Evolutionary conservation across 2,329 filamentous ascomycete genomes (phyloP).

Genomic region (Nemania bipapillata): DNA sequence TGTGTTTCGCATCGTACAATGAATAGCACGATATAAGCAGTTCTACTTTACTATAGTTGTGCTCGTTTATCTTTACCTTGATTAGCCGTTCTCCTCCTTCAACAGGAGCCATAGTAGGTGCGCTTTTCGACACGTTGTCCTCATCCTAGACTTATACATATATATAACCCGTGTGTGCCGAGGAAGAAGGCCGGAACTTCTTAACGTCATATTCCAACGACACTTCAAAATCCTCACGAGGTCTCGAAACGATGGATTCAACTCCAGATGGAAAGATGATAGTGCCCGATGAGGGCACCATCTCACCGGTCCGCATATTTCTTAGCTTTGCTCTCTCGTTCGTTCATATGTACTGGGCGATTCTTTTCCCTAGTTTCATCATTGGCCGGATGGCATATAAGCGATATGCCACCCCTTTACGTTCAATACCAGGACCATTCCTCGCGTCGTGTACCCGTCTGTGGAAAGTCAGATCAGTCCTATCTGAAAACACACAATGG

Average conservation of each 20-base stretch:
- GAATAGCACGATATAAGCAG: slow-evolving; percentile 31
- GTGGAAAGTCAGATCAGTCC: slow-evolving; percentile 57
- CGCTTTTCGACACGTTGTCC: slow-evolving; percentile 31
- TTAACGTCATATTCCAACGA: neutral
- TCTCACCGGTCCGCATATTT: slow-evolving; percentile 48
- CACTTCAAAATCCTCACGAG: neutral
- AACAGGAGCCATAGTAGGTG: slow-evolving; percentile 41
- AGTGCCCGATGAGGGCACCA: slow-evolving; percentile 43
- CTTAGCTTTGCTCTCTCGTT: slow-evolving; percentile 49
- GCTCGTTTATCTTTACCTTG: slow-evolving; percentile 17
- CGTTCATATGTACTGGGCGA: slow-evolving; percentile 50
- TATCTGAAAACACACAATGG: slow-evolving; percentile 55
- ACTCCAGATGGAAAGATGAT: slow-evolving; percentile 33
- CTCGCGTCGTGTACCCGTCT: slow-evolving; percentile 52
- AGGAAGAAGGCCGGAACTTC: slow-evolving; percentile 16
- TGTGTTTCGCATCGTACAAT: slow-evolving; percentile 38
- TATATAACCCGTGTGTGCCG: slow-evolving; percentile 4
- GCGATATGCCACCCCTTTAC: slow-evolving; percentile 51
- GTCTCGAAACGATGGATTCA: slow-evolving; percentile 32
- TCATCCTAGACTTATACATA: slow-evolving; percentile 9
- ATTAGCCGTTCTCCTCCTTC: slow-evolving; percentile 38
- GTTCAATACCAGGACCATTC: slow-evolving; percentile 48
- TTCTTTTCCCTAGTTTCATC: slow-evolving; percentile 49
- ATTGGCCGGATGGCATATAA: slow-evolving; percentile 48
- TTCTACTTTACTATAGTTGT: slow-evolving; percentile 5